phyloP scores from a whole-genome alignment of 306 rosid species.

The Trifolium fragiferum region DNA sequence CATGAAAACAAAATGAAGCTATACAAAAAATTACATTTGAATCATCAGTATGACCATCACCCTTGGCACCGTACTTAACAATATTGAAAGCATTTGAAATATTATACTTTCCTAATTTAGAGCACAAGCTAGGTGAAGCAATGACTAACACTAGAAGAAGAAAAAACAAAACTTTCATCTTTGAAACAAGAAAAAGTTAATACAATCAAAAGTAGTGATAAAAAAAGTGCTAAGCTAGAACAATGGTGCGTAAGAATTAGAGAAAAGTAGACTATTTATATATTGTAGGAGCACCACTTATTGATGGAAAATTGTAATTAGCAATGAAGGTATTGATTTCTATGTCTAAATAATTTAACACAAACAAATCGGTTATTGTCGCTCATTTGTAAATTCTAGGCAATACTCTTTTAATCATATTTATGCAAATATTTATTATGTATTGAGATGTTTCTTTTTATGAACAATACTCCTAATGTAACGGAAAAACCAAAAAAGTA shows the following conservation, averaged over 20 bases:
- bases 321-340: not conserved
- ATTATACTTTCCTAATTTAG: not conserved
- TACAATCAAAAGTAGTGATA: not conserved
- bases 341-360: too few species aligned
- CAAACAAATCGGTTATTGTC: too few species aligned
- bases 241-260: not conserved
- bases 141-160: not conserved
- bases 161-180: constrained; percentile 20
- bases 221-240: not conserved
- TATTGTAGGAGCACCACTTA: not conserved
- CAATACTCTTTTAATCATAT: too few species aligned
- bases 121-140: constrained; percentile 28
- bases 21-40: constrained; percentile 6
- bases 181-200: not conserved
- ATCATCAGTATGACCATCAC: constrained; percentile 54
- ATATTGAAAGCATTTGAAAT: constrained; percentile 11
- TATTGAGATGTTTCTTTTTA: too few species aligned
- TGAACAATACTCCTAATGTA: too few species aligned
- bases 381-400: too few species aligned
- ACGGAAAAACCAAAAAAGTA: too few species aligned
- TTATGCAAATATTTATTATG: too few species aligned
- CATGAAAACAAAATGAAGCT: not conserved
- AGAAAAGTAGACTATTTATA: not conserved
- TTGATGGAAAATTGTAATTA: not conserved
- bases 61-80: constrained; percentile 51